Evolutionary conservation across 83 land plant species (phyloP).

Genomic region (Diphasiastrum complanatum): DNA sequence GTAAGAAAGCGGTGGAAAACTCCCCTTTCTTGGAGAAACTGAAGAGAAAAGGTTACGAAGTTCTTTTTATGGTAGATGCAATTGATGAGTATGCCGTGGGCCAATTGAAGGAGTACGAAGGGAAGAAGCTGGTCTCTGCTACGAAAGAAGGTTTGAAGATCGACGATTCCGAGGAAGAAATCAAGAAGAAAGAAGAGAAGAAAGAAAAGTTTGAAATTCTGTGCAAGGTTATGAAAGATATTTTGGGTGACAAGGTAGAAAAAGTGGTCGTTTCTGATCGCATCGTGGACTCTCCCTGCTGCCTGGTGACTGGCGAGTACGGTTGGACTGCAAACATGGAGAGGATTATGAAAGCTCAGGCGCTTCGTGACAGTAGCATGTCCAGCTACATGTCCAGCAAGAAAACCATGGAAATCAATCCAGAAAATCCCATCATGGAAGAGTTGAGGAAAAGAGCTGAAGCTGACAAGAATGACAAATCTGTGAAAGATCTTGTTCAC

Average conservation of each 20-base stretch:
- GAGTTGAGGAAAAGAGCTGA: slow-evolving; percentile 85
- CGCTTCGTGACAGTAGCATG: slow-evolving; percentile 48
- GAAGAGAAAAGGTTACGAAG: slow-evolving; percentile 56
- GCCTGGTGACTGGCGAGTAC: slow-evolving; percentile 49
- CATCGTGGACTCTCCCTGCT: slow-evolving; percentile 46
- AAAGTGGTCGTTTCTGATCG: slow-evolving; percentile 45
- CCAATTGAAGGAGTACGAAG: slow-evolving; percentile 57
- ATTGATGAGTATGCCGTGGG: slow-evolving; percentile 57
- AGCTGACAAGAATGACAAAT: slow-evolving; percentile 79
- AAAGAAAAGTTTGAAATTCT: slow-evolving; percentile 38
- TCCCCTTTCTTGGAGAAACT: slow-evolving; percentile 53
- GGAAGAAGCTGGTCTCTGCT: slow-evolving; percentile 51
- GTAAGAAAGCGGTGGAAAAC: slow-evolving; percentile 59
- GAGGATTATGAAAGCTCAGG: slow-evolving; percentile 57
- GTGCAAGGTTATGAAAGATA: slow-evolving; percentile 51
- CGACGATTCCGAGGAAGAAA: slow-evolving; percentile 55
- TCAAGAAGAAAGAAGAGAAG: slow-evolving; percentile 46
- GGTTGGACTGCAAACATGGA: slow-evolving; percentile 70
- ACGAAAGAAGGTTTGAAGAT: slow-evolving; percentile 51
- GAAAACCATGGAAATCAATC: slow-evolving; percentile 63
- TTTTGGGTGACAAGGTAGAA: slow-evolving; percentile 45
- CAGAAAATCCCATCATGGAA: slow-evolving; percentile 54
- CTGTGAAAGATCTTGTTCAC: slow-evolving; percentile 77
- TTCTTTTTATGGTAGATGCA: slow-evolving; percentile 55
- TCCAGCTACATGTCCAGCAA: slow-evolving; percentile 50